Evolutionary conservation across 306 rosid species (phyloP), one percentile per base, ranked within the genome.

Genomic region (Cicer cuneatum): DNA sequence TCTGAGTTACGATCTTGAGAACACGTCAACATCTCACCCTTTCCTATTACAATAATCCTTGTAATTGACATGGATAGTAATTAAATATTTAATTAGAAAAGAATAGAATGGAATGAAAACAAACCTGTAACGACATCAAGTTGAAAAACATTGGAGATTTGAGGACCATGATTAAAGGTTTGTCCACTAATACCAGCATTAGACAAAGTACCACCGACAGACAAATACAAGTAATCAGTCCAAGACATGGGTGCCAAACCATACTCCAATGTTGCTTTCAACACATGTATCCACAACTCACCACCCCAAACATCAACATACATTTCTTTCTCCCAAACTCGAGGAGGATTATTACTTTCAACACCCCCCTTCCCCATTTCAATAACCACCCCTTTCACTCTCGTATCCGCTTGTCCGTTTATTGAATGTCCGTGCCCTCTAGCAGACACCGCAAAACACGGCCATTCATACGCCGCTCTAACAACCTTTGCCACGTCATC

Each of bases 341-440:
- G 58, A 2, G 67, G 15, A 4, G 1, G 7, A 2, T 1, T 1
- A 10, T 3, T 14, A 8, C 5, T 58, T 14, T 41, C 39, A 0
- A 14, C 56, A 6, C 1, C 12, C 5, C 56, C 42, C 2, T 48
- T 81, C 69, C 82, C 82, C 99, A 94, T 92, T 45, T 88, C 85
- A 1, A 94, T 69, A 57, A 94, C 97, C 76, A 94, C 89, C 2
- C 99, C 97, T 7, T 85, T 81, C 35, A 12, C 41, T 19, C 8
- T 69, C 21, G 85, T 75, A 85, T 77, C 73, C 0, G 96, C 95
- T 79, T 94, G 99, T 24, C 99, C 99, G 74, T 92, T 90, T 66
- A 94, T 90, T 2, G 99, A 94, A 81, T 94, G 99, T n/a, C 99
- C 99, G 52, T 92, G 96, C 0, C 99, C 99, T 24, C 96, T 79